phyloP scores from a whole-genome alignment of 164 flowering plant genomes.

The Kalanchoe fedtschenkoi region DNA sequence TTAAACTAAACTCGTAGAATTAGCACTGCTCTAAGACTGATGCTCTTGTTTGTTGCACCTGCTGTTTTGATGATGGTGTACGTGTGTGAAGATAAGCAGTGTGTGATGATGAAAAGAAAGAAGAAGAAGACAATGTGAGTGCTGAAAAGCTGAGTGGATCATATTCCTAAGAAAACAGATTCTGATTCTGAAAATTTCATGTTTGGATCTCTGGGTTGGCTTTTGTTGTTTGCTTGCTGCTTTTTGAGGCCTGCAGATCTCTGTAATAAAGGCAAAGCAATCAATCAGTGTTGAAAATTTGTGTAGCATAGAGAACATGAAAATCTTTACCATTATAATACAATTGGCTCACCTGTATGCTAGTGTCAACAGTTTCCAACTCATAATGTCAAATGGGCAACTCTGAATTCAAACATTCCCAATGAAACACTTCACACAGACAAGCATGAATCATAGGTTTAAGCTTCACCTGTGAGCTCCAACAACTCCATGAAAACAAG shows the following conservation, averaged over 20 bases:
- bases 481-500: not conserved
- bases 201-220: not conserved
- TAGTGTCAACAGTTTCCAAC: not conserved
- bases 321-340: not conserved
- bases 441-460: too few species aligned
- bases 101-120: not conserved
- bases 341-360: not conserved
- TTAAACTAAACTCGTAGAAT: not conserved
- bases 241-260: slow-evolving; percentile 2
- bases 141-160: slow-evolving; percentile 6
- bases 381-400: not conserved
- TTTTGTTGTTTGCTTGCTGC: not conserved
- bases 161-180: not conserved
- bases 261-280: not conserved
- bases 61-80: not conserved
- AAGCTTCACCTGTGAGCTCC: not conserved
- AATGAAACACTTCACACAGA: too few species aligned
- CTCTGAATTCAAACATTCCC: not conserved
- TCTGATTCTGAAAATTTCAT: not conserved
- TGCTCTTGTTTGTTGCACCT: not conserved
- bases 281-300: slow-evolving; percentile 3
- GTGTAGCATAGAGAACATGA: not conserved
- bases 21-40: too few species aligned
- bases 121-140: not conserved
- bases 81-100: not conserved